phyloP scores from a whole-genome alignment of 2,329 filamentous ascomycete species.

The Xylariaceae sp. region DNA sequence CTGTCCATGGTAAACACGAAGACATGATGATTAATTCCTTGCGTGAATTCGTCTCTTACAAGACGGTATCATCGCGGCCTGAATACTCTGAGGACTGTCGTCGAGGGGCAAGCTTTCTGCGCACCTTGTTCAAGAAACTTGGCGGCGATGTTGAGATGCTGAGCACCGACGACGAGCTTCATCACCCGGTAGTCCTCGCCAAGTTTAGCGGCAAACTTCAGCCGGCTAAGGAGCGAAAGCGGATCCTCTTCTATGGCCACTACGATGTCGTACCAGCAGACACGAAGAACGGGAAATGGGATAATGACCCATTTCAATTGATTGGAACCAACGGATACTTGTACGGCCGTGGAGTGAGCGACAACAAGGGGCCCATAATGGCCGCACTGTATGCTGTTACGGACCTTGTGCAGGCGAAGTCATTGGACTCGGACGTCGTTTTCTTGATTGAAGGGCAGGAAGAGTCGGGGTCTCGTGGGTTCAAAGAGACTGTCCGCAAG shows the following conservation, averaged over 20 bases:
- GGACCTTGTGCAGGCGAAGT: conserved; percentile 82
- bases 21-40: conserved; percentile 71
- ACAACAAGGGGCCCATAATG: conserved; percentile 96
- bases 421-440: conserved; percentile 82
- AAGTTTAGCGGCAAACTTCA: conserved; percentile 79
- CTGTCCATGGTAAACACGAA: conserved; percentile 43
- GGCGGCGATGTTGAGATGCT: conserved; percentile 89
- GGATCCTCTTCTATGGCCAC: conserved; percentile 94
- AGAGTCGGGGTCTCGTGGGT: conserved; percentile 90
- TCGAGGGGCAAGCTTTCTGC: conserved; percentile 86
- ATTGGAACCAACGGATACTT: conserved; percentile 89
- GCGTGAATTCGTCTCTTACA: conserved; percentile 85
- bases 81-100: conserved; percentile 91
- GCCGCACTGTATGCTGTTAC: conserved; percentile 93
- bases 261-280: conserved; percentile 97
- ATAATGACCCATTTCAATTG: conserved; percentile 84
- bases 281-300: conserved; percentile 80
- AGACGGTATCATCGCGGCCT: conserved; percentile 84
- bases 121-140: conserved; percentile 87
- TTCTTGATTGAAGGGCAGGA: conserved; percentile 98
- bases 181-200: conserved; percentile 92
- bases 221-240: conserved; percentile 70
- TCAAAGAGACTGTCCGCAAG: conserved; percentile 77
- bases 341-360: conserved; percentile 93
- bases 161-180: conserved; percentile 70